A percentile compares a stretch with the other conserved stretches of the same genome.
phyloP scores from a whole-genome alignment of 352 stramenopile genomes.

The Halophytophthora batemanensis region DNA sequence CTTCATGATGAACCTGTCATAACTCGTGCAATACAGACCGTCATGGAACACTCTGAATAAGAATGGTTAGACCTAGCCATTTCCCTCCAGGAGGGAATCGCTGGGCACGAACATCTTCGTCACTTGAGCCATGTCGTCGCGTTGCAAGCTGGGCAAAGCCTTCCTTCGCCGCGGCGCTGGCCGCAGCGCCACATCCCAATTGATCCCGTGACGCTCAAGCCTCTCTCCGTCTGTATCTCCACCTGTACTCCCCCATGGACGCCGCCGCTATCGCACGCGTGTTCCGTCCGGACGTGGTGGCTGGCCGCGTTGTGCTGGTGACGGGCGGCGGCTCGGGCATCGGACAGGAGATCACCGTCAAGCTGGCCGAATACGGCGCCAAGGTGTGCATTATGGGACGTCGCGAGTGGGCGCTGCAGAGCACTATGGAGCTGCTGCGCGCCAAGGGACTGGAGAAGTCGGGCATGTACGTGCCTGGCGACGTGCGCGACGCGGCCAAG shows the following conservation, averaged over 20 bases:
- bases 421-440: conserved; percentile 61
- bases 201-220: no score
- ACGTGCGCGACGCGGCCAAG: conserved; percentile 85
- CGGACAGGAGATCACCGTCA: conserved; percentile 92
- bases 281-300: conserved; percentile 52
- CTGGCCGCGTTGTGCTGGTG: conserved; percentile 83
- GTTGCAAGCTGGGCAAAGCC: no score
- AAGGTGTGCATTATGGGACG: conserved; percentile 93
- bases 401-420: conserved; percentile 86
- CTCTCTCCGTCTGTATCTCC: not conserved
- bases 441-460: conserved; percentile 34
- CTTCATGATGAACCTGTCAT: no score
- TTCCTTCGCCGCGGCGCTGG: no score
- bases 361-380: conserved; percentile 90
- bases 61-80: no score
- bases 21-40: no score
- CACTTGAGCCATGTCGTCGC: no score
- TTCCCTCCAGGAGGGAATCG: no score
- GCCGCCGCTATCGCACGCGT: conserved; percentile 41
- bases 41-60: no score
- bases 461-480: conserved; percentile 52
- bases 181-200: no score
- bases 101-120: no score
- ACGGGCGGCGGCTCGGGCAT: conserved; percentile 95
- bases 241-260: conserved; percentile 35